Conservation (phyloP, 371 early-diverging fungal genomes). For the Gilbertella persicaria region DNA sequence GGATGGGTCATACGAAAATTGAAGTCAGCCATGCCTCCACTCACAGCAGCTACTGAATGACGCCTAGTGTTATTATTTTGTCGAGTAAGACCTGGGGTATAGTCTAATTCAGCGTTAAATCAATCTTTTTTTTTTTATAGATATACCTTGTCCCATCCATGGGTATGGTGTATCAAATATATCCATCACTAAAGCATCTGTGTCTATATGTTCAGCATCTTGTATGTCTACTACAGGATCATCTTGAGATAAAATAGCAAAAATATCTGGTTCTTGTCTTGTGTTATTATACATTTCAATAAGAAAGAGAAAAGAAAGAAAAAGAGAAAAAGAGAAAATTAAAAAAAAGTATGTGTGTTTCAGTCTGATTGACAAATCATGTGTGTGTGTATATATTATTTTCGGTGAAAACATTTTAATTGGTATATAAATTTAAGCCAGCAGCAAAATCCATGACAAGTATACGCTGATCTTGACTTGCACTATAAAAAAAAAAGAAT, state of each 20-base stretch:
- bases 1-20: conserved; percentile 7
- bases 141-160: background rate
- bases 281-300: conserved; percentile 7
- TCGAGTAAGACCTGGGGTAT: no score
- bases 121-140: background rate
- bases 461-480: conserved; percentile 78
- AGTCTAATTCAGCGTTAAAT: no score
- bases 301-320: conserved; percentile 1
- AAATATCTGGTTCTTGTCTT: conserved; percentile 12
- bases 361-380: background rate
- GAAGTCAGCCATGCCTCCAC: conserved; percentile 13
- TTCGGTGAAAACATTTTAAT: no score
- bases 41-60: conserved; percentile 21
- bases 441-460: conserved; percentile 84
- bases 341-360: no score
- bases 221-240: conserved; percentile 10
- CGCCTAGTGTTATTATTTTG: conserved; percentile 18
- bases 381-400: background rate
- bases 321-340: conserved; percentile 10
- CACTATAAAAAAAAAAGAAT: conserved; percentile 35
- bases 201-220: conserved; percentile 11
- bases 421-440: no score
- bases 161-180: conserved; percentile 12
- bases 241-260: conserved; percentile 18
- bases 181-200: conserved; percentile 16